phyloP scores from a whole-genome alignment of 805 yeast species.

The Teunomyces pallodes region DNA sequence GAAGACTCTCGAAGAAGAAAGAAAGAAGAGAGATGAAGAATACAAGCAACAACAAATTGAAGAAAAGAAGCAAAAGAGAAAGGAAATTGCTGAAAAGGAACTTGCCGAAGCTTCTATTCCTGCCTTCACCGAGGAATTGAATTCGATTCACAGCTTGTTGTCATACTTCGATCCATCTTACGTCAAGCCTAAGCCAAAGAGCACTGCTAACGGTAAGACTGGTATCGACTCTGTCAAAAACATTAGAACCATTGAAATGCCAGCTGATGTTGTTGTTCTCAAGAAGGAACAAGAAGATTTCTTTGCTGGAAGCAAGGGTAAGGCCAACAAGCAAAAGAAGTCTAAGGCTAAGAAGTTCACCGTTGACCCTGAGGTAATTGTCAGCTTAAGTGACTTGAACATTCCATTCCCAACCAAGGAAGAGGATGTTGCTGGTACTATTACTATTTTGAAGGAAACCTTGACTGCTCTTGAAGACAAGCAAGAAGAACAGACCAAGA shows the following conservation, averaged over 20 bases:
- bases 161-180: constrained; percentile 74
- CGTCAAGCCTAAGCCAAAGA: constrained; percentile 51
- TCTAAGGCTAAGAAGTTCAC: constrained; percentile 56
- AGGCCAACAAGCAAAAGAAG: constrained; percentile 51
- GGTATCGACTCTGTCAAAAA: constrained; percentile 20
- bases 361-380: constrained; percentile 77
- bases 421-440: constrained; percentile 66
- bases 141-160: constrained; percentile 69
- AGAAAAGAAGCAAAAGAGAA: constrained; percentile 51
- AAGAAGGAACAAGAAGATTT: constrained; percentile 60
- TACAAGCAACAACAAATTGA: constrained; percentile 54
- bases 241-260: constrained; percentile 56
- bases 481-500: constrained; percentile 79
- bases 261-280: constrained; percentile 62
- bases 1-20: constrained; percentile 65
- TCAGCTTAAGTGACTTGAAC: constrained; percentile 70
- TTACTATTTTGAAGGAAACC: constrained; percentile 69
- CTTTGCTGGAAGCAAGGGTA: constrained; percentile 47
- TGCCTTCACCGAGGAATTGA: constrained; percentile 79
- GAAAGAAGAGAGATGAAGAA: constrained; percentile 64
- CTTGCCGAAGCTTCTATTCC: constrained; percentile 76
- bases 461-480: constrained; percentile 62
- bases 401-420: constrained; percentile 74
- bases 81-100: constrained; percentile 60
- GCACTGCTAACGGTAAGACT: constrained; percentile 17